Percentiles rank a stretch among this genome's conserved stretches.
Conservation (phyloP, 2,329 filamentous ascomycete genomes). For the Geoglossum cookeanum region DNA sequence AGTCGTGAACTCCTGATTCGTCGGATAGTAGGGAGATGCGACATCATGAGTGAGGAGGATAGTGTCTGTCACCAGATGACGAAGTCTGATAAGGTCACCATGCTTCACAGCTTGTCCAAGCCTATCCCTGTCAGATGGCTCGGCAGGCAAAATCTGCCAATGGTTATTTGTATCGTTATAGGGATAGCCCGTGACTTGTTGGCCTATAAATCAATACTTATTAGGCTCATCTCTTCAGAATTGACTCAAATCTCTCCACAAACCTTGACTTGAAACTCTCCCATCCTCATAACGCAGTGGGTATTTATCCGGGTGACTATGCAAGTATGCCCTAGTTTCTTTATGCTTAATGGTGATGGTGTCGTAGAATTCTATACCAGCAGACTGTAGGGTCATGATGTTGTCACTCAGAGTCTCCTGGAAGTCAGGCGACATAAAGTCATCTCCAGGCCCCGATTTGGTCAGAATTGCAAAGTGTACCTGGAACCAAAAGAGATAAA, state of each 20-base stretch:
- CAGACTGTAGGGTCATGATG: conserved; percentile 67
- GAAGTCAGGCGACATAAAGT: conserved; percentile 97
- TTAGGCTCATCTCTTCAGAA: neutral
- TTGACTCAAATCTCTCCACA: neutral
- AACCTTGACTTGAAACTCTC: conserved; percentile 75
- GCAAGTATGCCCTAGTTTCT: conserved; percentile 89
- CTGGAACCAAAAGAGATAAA: conserved; percentile 99
- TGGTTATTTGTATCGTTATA: conserved; percentile 98
- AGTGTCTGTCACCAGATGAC: conserved; percentile 70
- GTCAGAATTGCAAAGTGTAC: conserved; percentile 86
- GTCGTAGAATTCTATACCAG: conserved; percentile 82
- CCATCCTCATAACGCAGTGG: conserved; percentile 94
- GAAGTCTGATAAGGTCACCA: conserved; percentile 69
- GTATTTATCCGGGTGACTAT: conserved; percentile 79
- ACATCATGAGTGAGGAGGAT: conserved; percentile 89
- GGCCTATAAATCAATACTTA: conserved; percentile 26
- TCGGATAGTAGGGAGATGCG: conserved; percentile 86
- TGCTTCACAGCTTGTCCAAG: conserved; percentile 52
- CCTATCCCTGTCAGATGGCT: conserved; percentile 31
- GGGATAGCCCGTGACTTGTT: conserved; percentile 95
- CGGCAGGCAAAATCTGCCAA: conserved; percentile 73
- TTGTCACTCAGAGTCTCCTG: conserved; percentile 96
- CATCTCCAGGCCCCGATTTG: conserved; percentile 81
- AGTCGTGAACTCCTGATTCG: conserved; percentile 96
- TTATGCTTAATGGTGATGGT: conserved; percentile 79